Conservation (phyloP, 108 stramenopile genomes). For the Nitzschia inconspicua region DNA sequence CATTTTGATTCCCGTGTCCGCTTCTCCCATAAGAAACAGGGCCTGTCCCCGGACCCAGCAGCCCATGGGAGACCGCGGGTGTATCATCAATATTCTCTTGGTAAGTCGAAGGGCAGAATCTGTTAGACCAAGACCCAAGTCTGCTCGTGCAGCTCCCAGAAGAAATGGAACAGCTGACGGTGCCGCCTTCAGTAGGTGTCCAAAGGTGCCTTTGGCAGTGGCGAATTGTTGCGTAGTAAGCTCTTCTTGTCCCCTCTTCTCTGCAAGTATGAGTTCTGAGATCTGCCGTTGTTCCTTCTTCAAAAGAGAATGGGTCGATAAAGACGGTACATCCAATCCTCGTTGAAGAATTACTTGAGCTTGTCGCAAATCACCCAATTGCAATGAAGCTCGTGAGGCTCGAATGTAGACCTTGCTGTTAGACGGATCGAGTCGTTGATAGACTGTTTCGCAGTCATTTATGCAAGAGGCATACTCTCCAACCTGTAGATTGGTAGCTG, state of each 20-base stretch:
- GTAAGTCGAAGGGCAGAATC: slow-evolving; percentile 29
- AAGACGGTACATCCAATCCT: slow-evolving; percentile 5
- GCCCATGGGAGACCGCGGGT: slow-evolving; percentile 17
- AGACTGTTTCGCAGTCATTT: slow-evolving; percentile 38
- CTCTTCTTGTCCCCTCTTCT: neutral
- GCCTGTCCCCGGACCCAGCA: slow-evolving; percentile 34
- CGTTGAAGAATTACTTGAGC: slow-evolving; percentile 12
- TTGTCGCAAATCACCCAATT: slow-evolving; percentile 36
- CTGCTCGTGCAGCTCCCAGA: slow-evolving; percentile 28
- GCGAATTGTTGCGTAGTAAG: slow-evolving; percentile 21
- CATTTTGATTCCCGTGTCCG: slow-evolving; percentile 11
- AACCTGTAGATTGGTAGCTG: slow-evolving; percentile 42
- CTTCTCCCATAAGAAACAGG: slow-evolving; percentile 29
- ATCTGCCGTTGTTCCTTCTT: slow-evolving; percentile 4
- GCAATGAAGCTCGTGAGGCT: slow-evolving; percentile 21
- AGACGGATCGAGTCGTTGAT: slow-evolving; percentile 14
- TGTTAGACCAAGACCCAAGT: slow-evolving; percentile 37
- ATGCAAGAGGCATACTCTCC: slow-evolving; percentile 28
- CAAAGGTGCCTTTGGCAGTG: slow-evolving; percentile 28
- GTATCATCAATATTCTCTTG: neutral
- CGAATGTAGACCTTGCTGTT: slow-evolving; percentile 56
- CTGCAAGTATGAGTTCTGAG: neutral
- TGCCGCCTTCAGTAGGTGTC: slow-evolving; percentile 13
- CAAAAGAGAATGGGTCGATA: neutral
- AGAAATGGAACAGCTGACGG: slow-evolving; percentile 22